Percentiles rank a stretch among this genome's conserved stretches.
These are phyloP conservation scores for Arthrobotrys sinensis DNA, from an alignment of 2,329 filamentous ascomycete species.

Conservation along the genomic window DNA sequence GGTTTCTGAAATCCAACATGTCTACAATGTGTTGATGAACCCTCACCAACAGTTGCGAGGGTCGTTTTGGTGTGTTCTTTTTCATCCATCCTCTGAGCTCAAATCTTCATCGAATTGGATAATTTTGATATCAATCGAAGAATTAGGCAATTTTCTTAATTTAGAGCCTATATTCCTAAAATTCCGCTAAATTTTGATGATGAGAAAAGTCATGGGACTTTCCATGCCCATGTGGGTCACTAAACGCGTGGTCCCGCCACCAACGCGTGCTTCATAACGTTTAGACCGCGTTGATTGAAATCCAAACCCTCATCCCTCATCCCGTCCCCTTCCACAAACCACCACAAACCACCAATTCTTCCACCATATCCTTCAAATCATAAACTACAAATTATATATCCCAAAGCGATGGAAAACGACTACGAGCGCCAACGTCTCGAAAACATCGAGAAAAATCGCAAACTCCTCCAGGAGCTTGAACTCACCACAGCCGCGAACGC, in stretches of 20 bases:
- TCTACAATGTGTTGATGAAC: neutral
- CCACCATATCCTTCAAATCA: neutral
- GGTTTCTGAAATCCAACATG: neutral
- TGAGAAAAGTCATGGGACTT: too few species aligned
- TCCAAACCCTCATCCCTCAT: slow-evolving; percentile 14
- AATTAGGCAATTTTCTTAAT: neutral
- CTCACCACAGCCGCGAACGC: slow-evolving; percentile 62
- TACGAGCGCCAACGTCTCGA: slow-evolving; percentile 65
- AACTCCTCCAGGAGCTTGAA: slow-evolving; percentile 65
- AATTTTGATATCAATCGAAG: too few species aligned
- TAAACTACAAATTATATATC: neutral
- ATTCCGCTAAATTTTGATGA: too few species aligned
- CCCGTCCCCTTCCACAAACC: neutral
- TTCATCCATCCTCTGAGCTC: too few species aligned
- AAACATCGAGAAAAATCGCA: slow-evolving; percentile 65
- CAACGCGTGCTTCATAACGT: slow-evolving; percentile 10
- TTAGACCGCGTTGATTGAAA: slow-evolving; percentile 29
- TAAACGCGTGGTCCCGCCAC: slow-evolving; percentile 28
- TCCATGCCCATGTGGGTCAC: too few species aligned
- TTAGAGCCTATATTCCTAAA: neutral
- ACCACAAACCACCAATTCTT: neutral
- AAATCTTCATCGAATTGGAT: too few species aligned
- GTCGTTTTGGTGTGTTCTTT: too few species aligned
- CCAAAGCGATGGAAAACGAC: slow-evolving; percentile 61
- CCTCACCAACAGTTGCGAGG: neutral